These are phyloP conservation scores for Capsicum baccatum DNA, from an alignment of 257 asterid species.

Conservation along the genomic window DNA sequence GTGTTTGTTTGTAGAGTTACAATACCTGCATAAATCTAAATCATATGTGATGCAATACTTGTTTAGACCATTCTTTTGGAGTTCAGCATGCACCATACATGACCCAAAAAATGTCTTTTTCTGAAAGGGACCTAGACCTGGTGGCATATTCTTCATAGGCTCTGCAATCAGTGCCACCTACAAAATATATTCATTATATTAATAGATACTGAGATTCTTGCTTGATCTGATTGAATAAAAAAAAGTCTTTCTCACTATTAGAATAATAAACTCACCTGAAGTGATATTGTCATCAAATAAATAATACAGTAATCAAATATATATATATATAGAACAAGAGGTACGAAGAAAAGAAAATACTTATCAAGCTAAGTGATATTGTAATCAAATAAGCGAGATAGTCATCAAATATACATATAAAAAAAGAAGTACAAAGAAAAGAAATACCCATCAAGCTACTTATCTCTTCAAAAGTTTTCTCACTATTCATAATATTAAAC, in stretches of 20 bases:
- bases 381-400: no score
- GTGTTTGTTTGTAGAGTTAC: slow-evolving; percentile 38
- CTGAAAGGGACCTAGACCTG: slow-evolving; percentile 42
- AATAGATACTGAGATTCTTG: neutral
- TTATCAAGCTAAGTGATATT: no score
- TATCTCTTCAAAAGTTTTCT: neutral
- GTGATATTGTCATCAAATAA: neutral
- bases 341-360: neutral
- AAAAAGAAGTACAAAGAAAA: neutral
- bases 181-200: neutral
- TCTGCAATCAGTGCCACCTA: neutral
- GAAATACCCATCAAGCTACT: neutral
- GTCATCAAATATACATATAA: neutral
- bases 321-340: neutral
- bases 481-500: neutral
- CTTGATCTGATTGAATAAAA: neutral
- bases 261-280: neutral
- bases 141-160: slow-evolving; percentile 21
- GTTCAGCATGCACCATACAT: slow-evolving; percentile 38
- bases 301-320: neutral
- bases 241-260: neutral
- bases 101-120: slow-evolving; percentile 44
- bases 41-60: slow-evolving; percentile 49
- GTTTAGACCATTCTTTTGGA: slow-evolving; percentile 44
- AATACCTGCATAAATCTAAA: slow-evolving; percentile 42